These are phyloP conservation scores for Aspergillus sp. DNA, from an alignment of 2,329 filamentous ascomycete species.

Conservation along the genomic window DNA sequence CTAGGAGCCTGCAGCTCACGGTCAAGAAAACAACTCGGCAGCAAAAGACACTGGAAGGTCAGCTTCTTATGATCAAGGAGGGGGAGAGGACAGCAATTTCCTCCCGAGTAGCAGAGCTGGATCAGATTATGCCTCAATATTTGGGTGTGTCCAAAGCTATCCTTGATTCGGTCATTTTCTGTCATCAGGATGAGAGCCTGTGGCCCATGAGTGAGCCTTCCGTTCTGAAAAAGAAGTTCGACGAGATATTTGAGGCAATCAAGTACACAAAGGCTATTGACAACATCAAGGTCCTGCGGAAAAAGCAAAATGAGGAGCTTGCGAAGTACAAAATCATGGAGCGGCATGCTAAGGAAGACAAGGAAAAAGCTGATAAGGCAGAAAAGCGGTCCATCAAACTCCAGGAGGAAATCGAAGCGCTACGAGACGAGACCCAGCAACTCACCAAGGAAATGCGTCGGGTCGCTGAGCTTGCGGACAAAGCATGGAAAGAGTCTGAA, in stretches of 20 bases:
- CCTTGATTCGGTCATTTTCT: constrained; percentile 94
- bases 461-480: constrained; percentile 53
- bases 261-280: constrained; percentile 98
- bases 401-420: constrained; percentile 58
- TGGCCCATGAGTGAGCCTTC: constrained; percentile 93
- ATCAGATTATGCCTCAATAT: constrained; percentile 78
- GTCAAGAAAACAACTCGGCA: constrained; percentile 76
- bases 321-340: constrained; percentile 72
- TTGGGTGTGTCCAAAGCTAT: constrained; percentile 88
- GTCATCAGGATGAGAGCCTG: constrained; percentile 94
- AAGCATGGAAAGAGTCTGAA: constrained; percentile 71
- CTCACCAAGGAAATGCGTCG: constrained; percentile 50
- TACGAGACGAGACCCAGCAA: constrained; percentile 62
- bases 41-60: constrained; percentile 82
- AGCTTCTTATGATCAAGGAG: constrained; percentile 71
- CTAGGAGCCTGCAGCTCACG: constrained; percentile 79
- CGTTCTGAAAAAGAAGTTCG: constrained; percentile 87
- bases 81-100: constrained; percentile 79
- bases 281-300: constrained; percentile 83
- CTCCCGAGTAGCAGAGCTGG: constrained; percentile 75
- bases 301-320: constrained; percentile 77
- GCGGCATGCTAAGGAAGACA: constrained; percentile 75
- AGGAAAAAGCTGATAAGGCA: constrained; percentile 74
- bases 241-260: constrained; percentile 95
- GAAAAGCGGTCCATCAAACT: constrained; percentile 66